phyloP scores from a whole-genome alignment of 257 asterid species.

The Solanum pennellii region DNA sequence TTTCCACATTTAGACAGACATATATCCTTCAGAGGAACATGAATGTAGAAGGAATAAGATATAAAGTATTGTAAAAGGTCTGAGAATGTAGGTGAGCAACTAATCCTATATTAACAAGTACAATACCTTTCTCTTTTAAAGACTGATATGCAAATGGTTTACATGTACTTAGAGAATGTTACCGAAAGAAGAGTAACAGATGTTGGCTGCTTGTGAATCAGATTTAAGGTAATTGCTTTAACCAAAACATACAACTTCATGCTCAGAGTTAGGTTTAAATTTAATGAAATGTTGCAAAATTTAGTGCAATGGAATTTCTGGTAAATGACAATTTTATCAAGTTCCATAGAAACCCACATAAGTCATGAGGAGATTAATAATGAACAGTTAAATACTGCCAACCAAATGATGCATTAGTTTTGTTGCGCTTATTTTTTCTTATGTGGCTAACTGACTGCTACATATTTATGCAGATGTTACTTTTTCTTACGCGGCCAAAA shows the following conservation, averaged over 20 bases:
- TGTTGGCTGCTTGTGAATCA: neutral
- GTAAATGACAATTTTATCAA: neutral
- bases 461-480: neutral
- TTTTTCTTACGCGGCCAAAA: neutral
- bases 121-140: neutral
- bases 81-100: neutral
- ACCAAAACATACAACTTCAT: neutral
- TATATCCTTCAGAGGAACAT: no score
- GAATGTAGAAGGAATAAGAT: neutral
- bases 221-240: slow-evolving; percentile 54
- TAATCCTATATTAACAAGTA: neutral
- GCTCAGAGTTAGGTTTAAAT: neutral
- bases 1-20: no score
- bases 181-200: neutral
- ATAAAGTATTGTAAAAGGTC: neutral
- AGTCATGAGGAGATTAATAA: no score
- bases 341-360: no score
- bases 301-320: neutral
- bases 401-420: no score
- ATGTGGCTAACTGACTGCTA: no score
- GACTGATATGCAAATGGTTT: neutral
- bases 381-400: no score
- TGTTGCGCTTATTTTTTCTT: no score
- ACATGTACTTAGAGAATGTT: neutral
- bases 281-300: no score